Evolutionary conservation across 2,329 filamentous ascomycete genomes (phyloP), one percentile per base, ranked within the genome.

Genomic region (Penicillium sp.): DNA sequence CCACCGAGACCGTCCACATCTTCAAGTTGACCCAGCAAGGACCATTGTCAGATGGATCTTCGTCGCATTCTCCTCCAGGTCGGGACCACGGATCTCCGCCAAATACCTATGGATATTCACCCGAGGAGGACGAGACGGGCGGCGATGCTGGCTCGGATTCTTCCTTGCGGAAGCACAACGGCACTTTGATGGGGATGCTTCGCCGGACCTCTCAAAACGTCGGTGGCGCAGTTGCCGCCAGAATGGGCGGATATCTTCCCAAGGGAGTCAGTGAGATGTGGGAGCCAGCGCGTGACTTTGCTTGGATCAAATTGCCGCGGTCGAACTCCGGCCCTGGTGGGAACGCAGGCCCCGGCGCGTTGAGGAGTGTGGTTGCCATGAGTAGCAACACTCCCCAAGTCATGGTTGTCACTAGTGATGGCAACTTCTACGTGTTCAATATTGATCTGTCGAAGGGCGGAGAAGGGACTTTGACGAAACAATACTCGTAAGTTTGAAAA

Each of bases 341-440:
- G 9, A 69, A 66, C 33, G 76, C 76, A 25, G 69, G 75, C 36
- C 70, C 70, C n/a, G 79, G 82, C 0, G 87, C 90, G 0, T 76
- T 96, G 41, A 83, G 90, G 64, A 96, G 91, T 64, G 93, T 99
- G n/a, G 94, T 99, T 43, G 93, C 94, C 9, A 96, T 99, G 88
- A 96, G 91, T 72, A 94, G 89, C 69, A 96, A 88, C 71, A 93
- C 90, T 27, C 94, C 94, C 0, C 93, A 97, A 69, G 90, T 99
- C 49, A 97, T 99, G 93, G 91, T 97, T 0, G 93, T 97, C 15
- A 99, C 94, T 0, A 97, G 89, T 67, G 94, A 99, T 72, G 94
- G 94, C 10, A 89, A 89, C 25, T 97, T 97, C 70, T 96, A 94
- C 67, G 89, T 97, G 31, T 99, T 93, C 76, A 93, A 91, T 64